Evolutionary conservation across 1,284 basidiomycete species (phyloP).

Genomic region (Boletus semigastroideus): DNA sequence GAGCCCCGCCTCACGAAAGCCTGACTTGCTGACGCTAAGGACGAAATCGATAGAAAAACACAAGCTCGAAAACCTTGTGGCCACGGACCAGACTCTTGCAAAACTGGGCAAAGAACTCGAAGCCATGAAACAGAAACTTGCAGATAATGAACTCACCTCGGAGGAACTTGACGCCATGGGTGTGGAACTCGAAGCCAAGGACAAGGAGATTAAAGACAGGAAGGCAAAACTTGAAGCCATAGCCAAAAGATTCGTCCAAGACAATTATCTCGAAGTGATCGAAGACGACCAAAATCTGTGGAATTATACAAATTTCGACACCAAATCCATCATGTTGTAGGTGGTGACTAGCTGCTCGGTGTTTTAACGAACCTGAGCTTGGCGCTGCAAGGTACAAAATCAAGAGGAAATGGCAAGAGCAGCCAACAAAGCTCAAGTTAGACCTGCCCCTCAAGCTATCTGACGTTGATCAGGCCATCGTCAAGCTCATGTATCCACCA

Average conservation of each 20-base stretch:
- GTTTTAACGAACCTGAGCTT: neutral
- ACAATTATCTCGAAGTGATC: neutral
- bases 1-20: neutral
- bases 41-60: neutral
- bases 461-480: neutral
- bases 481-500: neutral
- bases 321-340: neutral
- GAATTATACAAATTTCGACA: neutral
- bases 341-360: neutral
- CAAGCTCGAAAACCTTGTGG: too few species aligned
- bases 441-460: neutral
- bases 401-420: neutral
- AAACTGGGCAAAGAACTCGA: too few species aligned
- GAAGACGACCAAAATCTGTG: neutral
- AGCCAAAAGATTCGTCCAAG: too few species aligned
- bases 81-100: too few species aligned
- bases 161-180: too few species aligned
- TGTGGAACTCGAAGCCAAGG: too few species aligned
- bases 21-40: neutral
- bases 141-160: too few species aligned
- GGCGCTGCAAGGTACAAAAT: neutral
- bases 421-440: neutral
- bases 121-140: too few species aligned
- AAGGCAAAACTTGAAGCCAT: too few species aligned
- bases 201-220: too few species aligned